These are phyloP conservation scores for Boletus pseudo-olivaceus DNA, from an alignment of 768 basidiomycete species.

Conservation along the genomic window DNA sequence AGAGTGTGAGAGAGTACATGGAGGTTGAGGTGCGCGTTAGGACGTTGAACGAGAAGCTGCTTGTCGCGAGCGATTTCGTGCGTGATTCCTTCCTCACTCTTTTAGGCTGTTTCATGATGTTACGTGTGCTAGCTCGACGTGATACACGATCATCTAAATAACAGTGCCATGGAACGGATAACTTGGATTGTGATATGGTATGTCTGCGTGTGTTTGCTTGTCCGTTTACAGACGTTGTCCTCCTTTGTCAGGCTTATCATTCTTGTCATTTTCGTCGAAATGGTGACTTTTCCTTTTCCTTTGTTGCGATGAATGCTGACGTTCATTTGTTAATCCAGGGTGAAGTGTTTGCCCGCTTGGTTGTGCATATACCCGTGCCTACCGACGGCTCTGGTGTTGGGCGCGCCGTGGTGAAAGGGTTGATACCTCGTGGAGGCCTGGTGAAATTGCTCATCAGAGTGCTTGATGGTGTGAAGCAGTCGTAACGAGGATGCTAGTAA, in stretches of 20 bases:
- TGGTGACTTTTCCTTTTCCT: conserved; percentile 42
- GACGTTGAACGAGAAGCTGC: conserved; percentile 84
- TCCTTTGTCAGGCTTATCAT: conserved; percentile 71
- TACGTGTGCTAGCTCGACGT: conserved; percentile 64
- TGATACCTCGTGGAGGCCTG: conserved; percentile 26
- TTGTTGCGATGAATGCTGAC: not conserved
- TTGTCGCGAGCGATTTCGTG: conserved; percentile 85
- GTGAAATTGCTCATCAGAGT: conserved; percentile 18
- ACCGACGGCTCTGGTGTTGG: not conserved
- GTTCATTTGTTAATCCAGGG: conserved; percentile 41
- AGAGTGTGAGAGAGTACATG: conserved; percentile 92
- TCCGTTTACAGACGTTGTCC: conserved; percentile 28
- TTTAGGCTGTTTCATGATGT: not conserved
- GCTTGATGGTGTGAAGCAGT: conserved; percentile 14
- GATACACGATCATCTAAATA: conserved; percentile 91
- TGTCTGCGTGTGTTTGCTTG: conserved; percentile 41
- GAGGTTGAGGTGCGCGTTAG: conserved; percentile 83
- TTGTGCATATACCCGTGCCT: conserved; percentile 49
- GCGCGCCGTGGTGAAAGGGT: conserved; percentile 1
- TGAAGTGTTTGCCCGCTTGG: conserved; percentile 74
- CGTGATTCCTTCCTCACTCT: conserved; percentile 28
- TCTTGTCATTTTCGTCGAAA: conserved; percentile 83
- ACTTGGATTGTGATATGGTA: conserved; percentile 77
- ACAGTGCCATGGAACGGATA: conserved; percentile 85
- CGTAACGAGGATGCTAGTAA: not conserved